These are phyloP conservation scores for Exophiala aquamarina DNA, from an alignment of 2,329 filamentous ascomycete species.

Conservation along the genomic window DNA sequence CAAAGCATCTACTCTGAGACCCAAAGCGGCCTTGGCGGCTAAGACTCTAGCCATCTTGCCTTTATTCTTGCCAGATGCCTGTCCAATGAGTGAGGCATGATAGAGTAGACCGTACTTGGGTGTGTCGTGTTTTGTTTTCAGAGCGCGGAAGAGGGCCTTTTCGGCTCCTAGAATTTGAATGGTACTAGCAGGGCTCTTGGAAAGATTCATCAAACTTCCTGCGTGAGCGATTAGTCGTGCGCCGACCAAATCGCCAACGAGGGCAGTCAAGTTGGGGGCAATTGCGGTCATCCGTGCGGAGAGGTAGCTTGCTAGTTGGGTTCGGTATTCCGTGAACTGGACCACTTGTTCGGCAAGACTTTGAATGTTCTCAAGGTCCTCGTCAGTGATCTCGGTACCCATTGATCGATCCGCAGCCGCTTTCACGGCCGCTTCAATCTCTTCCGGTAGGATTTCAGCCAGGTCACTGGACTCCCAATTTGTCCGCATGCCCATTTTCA, in stretches of 20 bases:
- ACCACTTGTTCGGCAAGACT: conserved; percentile 91
- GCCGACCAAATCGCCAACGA: conserved; percentile 91
- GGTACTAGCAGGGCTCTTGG: conserved; percentile 91
- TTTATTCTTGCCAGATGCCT: conserved; percentile 98
- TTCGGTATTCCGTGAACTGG: conserved; percentile 84
- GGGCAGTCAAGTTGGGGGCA: conserved; percentile 88
- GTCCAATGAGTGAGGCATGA: conserved; percentile 89
- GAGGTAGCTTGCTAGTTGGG: conserved; percentile 84
- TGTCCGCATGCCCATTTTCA: conserved; percentile 84
- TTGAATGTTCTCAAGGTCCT: conserved; percentile 91
- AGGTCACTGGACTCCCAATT: conserved; percentile 76
- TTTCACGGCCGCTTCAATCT: conserved; percentile 90
- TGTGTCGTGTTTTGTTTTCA: conserved; percentile 99
- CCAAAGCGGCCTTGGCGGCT: conserved; percentile 87
- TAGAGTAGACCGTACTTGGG: conserved; percentile 97
- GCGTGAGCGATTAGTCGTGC: conserved; percentile 93
- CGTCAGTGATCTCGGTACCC: conserved; percentile 93
- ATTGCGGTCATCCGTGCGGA: conserved; percentile 94
- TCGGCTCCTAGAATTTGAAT: conserved; percentile 98
- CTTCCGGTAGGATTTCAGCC: conserved; percentile 88
- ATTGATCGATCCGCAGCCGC: conserved; percentile 94
- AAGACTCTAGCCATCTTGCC: conserved; percentile 98
- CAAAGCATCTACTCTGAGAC: conserved; percentile 88
- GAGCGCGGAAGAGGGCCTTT: conserved; percentile 95
- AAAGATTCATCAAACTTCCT: conserved; percentile 89